These are phyloP conservation scores for Pachyrhizus erosus DNA, from an alignment of 306 rosid genomes.

Conservation along the genomic window DNA sequence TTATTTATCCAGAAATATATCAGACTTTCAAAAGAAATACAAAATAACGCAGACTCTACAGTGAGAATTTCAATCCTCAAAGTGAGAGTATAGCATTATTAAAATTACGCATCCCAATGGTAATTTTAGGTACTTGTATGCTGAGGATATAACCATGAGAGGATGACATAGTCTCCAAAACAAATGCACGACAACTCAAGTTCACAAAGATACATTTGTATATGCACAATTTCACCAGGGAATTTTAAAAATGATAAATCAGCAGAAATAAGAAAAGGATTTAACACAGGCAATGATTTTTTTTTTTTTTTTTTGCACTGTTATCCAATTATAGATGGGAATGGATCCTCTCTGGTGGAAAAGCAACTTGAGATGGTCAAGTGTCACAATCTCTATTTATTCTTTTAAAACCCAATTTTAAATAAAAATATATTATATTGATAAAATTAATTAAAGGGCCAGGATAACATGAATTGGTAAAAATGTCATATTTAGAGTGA, in stretches of 20 bases:
- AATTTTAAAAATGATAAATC: neutral
- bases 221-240: neutral
- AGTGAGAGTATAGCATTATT: neutral
- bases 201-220: neutral
- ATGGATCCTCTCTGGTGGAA: neutral
- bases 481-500: neutral
- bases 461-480: neutral
- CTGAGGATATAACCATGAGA: neutral
- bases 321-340: neutral
- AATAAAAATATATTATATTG: neutral
- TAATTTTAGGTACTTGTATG: too few relatives aligned
- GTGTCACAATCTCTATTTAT: neutral
- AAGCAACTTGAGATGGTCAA: neutral
- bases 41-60: neutral
- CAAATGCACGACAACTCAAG: neutral
- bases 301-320: neutral
- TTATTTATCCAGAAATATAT: too few relatives aligned
- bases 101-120: neutral
- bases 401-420: neutral
- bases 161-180: neutral
- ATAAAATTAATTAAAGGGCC: neutral
- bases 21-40: neutral
- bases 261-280: slow-evolving; percentile 4
- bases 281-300: neutral
- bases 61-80: neutral